Conservation (phyloP, 108 stramenopile species). For the Stephanodiscus triporus region DNA sequence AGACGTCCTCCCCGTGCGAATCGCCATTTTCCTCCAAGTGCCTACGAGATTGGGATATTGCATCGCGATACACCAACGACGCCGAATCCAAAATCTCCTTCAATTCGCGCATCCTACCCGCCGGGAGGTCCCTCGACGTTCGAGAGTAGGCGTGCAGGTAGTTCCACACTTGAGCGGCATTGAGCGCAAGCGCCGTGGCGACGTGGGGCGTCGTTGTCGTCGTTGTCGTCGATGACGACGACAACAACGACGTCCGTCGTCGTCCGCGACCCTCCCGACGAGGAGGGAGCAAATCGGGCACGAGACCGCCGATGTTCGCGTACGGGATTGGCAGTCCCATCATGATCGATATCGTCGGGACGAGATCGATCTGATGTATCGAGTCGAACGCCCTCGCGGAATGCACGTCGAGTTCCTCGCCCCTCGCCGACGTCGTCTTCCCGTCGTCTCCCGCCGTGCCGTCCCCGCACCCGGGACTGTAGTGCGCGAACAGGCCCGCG, state of each 20-base stretch:
- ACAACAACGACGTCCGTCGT: not conserved
- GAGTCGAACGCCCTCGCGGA: conserved; percentile 26
- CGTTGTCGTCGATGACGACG: conserved; percentile 16
- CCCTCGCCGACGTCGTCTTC: conserved; percentile 6
- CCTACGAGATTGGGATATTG: conserved; percentile 42
- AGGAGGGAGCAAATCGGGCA: conserved; percentile 75
- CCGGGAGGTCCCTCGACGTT: conserved; percentile 68
- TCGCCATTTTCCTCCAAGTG: conserved; percentile 5
- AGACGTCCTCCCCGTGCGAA: conserved; percentile 12
- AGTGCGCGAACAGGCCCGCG: conserved; percentile 93
- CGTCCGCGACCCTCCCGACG: not conserved
- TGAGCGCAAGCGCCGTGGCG: conserved; percentile 74
- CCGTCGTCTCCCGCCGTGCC: conserved; percentile 19
- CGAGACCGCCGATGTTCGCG: conserved; percentile 89
- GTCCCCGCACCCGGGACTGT: conserved; percentile 69
- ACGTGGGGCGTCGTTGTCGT: conserved; percentile 40
- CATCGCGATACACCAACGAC: conserved; percentile 52
- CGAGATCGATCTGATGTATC: conserved; percentile 92
- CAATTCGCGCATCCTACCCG: conserved; percentile 55
- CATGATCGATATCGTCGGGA: conserved; percentile 90
- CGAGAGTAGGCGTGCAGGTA: conserved; percentile 77
- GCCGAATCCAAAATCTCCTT: conserved; percentile 65
- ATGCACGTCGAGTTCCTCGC: conserved; percentile 25
- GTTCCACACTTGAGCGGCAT: conserved; percentile 89
- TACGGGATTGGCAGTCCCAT: conserved; percentile 95